Percentiles rank a stretch among this genome's conserved stretches.
These are phyloP conservation scores for Nannizziopsis barbatae DNA, from an alignment of 2,329 filamentous ascomycete genomes.

Conservation along the genomic window DNA sequence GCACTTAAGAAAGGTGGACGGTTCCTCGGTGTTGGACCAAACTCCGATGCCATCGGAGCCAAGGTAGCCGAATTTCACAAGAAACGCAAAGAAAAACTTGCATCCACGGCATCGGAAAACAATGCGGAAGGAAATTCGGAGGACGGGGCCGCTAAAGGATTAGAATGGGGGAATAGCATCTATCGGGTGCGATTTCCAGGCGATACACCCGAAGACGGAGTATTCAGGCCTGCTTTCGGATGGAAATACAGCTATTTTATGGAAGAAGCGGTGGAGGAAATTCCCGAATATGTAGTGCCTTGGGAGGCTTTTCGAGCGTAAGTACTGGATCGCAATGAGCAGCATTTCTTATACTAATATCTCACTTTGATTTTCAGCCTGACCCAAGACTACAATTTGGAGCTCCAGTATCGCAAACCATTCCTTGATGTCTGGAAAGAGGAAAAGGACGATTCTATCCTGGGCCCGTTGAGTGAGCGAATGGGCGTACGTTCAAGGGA, in stretches of 20 bases:
- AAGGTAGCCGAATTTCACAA: slow-evolving; percentile 69
- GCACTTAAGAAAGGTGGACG: slow-evolving; percentile 85
- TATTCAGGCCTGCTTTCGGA: slow-evolving; percentile 88
- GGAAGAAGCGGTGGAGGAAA: slow-evolving; percentile 88
- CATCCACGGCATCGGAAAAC: slow-evolving; percentile 25
- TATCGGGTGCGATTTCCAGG: slow-evolving; percentile 84
- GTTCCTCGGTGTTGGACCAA: slow-evolving; percentile 93
- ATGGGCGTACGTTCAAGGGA: slow-evolving; percentile 79
- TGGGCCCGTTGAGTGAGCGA: slow-evolving; percentile 81
- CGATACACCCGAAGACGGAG: slow-evolving; percentile 68
- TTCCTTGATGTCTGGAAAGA: slow-evolving; percentile 87
- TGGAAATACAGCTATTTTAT: slow-evolving; percentile 98
- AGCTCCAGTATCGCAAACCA: slow-evolving; percentile 83
- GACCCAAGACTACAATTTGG: slow-evolving; percentile 92
- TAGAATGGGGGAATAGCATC: slow-evolving; percentile 86
- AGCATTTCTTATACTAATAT: neutral
- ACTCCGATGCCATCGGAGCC: slow-evolving; percentile 77
- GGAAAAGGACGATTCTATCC: slow-evolving; percentile 70
- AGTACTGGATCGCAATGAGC: slow-evolving; percentile 15
- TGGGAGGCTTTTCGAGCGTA: slow-evolving; percentile 91
- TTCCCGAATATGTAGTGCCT: slow-evolving; percentile 94
- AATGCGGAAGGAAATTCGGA: slow-evolving; percentile 27
- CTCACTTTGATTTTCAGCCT: slow-evolving; percentile 35
- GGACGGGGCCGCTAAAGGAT: slow-evolving; percentile 44
- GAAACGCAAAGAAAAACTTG: slow-evolving; percentile 35